Evolutionary conservation across 495 filamentous ascomycete genomes (phyloP).

Genomic region (Zalerion maritima): DNA sequence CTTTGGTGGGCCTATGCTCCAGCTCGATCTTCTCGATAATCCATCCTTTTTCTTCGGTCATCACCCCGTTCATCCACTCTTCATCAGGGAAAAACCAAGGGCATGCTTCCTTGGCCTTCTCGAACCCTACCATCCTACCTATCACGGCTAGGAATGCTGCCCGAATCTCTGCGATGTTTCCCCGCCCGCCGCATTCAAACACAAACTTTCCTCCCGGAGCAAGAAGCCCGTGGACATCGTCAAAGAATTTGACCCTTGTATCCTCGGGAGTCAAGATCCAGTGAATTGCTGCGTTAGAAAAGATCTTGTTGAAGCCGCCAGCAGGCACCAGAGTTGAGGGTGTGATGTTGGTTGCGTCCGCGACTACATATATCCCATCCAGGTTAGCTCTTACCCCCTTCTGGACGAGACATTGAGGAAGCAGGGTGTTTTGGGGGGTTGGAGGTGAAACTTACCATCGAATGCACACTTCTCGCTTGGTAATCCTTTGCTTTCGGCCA

Average conservation of each 20-base stretch:
- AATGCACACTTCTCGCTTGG: slow-evolving; percentile 28
- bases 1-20: slow-evolving; percentile 48
- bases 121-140: slow-evolving; percentile 35
- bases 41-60: slow-evolving; percentile 44
- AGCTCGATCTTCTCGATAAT: slow-evolving; percentile 43
- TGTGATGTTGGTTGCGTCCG: slow-evolving; percentile 20
- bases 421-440: not conserved
- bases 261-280: slow-evolving; percentile 47
- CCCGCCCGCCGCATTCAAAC: slow-evolving; percentile 62
- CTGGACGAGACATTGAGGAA: not conserved
- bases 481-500: slow-evolving; percentile 8
- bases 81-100: slow-evolving; percentile 70
- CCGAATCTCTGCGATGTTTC: slow-evolving; percentile 53
- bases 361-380: slow-evolving; percentile 12
- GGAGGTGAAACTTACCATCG: slow-evolving; percentile 18
- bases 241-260: slow-evolving; percentile 25
- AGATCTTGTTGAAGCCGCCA: slow-evolving; percentile 42
- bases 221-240: slow-evolving; percentile 32
- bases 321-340: slow-evolving; percentile 10
- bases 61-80: slow-evolving; percentile 28
- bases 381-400: not conserved
- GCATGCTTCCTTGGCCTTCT: slow-evolving; percentile 28
- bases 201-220: slow-evolving; percentile 44
- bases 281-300: slow-evolving; percentile 68
- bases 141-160: slow-evolving; percentile 40